phyloP scores from a whole-genome alignment of 2,329 filamentous ascomycete genomes.

The Lachnellula arida region DNA sequence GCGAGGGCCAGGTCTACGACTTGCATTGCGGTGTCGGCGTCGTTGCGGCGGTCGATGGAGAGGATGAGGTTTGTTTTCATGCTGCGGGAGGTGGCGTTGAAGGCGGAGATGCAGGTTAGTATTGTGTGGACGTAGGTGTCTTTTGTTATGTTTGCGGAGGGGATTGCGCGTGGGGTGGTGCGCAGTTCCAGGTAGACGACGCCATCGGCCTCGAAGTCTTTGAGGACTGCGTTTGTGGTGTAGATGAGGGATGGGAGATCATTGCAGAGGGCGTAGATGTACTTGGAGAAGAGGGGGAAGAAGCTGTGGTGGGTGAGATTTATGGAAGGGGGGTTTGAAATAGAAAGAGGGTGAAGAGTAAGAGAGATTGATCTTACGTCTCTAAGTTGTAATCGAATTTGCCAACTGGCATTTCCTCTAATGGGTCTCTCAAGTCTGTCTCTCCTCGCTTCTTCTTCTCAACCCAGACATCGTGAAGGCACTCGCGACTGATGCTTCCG shows the following conservation, averaged over 20 bases:
- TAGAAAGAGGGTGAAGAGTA: slow-evolving; percentile 2
- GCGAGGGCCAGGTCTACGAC: slow-evolving; percentile 59
- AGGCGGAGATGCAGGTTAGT: slow-evolving; percentile 56
- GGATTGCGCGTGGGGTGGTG: slow-evolving; percentile 67
- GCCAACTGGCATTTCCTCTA: slow-evolving; percentile 62
- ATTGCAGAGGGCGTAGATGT: slow-evolving; percentile 72
- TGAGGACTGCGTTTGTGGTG: slow-evolving; percentile 61
- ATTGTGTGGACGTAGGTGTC: slow-evolving; percentile 61
- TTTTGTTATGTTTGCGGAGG: slow-evolving; percentile 45
- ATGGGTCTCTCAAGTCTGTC: slow-evolving; percentile 61
- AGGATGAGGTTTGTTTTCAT: slow-evolving; percentile 66
- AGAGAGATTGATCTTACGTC: slow-evolving; percentile 46
- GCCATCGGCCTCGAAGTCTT: slow-evolving; percentile 64
- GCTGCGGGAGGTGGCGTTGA: slow-evolving; percentile 29
- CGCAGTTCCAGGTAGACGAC: slow-evolving; percentile 75
- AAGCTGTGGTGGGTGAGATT: slow-evolving; percentile 46
- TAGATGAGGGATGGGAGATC: slow-evolving; percentile 54
- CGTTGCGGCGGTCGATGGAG: slow-evolving; percentile 65
- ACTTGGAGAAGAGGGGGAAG: slow-evolving; percentile 72
- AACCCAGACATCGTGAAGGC: slow-evolving; percentile 70
- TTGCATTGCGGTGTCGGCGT: slow-evolving; percentile 53
- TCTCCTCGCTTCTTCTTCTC: slow-evolving; percentile 47
- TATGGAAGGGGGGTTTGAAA: background rate
- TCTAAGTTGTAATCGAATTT: slow-evolving; percentile 67
- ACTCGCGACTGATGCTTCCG: slow-evolving; percentile 69